phyloP scores from a whole-genome alignment of 1,139 yeast genomes.

The Saccharomyces hybrid region DNA sequence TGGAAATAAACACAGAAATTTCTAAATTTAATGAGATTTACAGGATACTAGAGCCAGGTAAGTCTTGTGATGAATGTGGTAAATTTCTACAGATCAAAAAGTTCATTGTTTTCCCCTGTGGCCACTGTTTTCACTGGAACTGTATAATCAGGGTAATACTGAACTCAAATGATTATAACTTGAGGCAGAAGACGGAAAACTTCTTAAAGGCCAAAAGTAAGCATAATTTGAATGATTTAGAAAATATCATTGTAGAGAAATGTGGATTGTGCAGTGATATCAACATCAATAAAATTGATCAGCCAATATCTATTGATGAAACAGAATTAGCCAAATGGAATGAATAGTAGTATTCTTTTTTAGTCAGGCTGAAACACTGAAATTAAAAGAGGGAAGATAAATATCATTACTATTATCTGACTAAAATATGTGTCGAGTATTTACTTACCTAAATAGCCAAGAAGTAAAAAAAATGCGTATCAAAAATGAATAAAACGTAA shows the following conservation, averaged over 20 bases:
- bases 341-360: background rate
- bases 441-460: background rate
- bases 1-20: conserved; percentile 54
- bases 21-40: conserved; percentile 42
- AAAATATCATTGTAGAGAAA: conserved; percentile 51
- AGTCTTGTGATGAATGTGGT: conserved; percentile 66
- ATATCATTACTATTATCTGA: background rate
- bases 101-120: conserved; percentile 82
- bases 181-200: conserved; percentile 53
- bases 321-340: conserved; percentile 22
- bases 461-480: background rate
- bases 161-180: conserved; percentile 58
- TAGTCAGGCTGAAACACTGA: background rate
- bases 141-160: conserved; percentile 60
- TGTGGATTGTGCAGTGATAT: conserved; percentile 78
- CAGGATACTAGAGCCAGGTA: conserved; percentile 70
- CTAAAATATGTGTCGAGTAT: background rate
- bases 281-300: conserved; percentile 64
- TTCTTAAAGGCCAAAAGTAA: conserved; percentile 39
- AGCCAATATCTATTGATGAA: conserved; percentile 33
- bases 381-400: background rate
- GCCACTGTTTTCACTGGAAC: conserved; percentile 83
- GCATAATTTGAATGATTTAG: conserved; percentile 36
- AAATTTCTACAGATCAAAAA: conserved; percentile 62
- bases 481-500: background rate